Percentiles rank a stretch among this genome's conserved stretches.
Evolutionary conservation across 2,329 filamentous ascomycete genomes (phyloP).

Genomic region (Neobulgaria alba): DNA sequence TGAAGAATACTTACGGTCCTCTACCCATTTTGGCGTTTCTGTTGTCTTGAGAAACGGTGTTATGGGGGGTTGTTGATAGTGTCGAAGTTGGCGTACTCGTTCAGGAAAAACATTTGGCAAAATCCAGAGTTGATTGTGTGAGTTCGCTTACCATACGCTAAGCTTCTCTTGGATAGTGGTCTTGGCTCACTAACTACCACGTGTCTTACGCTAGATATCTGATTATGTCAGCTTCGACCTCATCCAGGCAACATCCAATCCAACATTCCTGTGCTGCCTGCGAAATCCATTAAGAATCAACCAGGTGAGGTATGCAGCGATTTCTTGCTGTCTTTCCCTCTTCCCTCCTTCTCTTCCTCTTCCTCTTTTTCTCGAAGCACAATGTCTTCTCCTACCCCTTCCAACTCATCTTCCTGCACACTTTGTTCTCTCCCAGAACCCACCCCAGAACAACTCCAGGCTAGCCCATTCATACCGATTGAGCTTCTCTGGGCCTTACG

Average conservation of each 20-base stretch:
- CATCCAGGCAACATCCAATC: not conserved
- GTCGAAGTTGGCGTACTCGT: not conserved
- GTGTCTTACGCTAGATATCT: not conserved
- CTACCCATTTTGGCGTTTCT: conserved; percentile 37
- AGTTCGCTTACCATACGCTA: not conserved
- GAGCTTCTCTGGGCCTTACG: no score
- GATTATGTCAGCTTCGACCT: not conserved
- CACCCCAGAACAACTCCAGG: no score
- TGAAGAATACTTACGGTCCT: conserved; percentile 32
- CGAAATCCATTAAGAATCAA: no score
- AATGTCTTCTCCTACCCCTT: no score
- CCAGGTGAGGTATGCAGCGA: no score
- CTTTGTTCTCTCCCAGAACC: no score
- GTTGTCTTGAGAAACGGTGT: conserved; percentile 15
- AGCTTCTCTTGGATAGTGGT: not conserved
- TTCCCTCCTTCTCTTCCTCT: no score
- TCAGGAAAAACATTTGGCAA: not conserved
- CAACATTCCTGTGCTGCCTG: no score
- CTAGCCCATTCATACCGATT: no score
- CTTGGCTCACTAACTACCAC: not conserved
- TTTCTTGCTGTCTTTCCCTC: no score
- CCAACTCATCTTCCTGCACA: no score
- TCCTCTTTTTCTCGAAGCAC: no score
- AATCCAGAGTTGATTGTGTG: not conserved
- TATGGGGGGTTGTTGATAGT: conserved; percentile 1